Base-by-base conservation (phyloP, 495 filamentous ascomycete species). In the Thozetella sp. region DNA sequence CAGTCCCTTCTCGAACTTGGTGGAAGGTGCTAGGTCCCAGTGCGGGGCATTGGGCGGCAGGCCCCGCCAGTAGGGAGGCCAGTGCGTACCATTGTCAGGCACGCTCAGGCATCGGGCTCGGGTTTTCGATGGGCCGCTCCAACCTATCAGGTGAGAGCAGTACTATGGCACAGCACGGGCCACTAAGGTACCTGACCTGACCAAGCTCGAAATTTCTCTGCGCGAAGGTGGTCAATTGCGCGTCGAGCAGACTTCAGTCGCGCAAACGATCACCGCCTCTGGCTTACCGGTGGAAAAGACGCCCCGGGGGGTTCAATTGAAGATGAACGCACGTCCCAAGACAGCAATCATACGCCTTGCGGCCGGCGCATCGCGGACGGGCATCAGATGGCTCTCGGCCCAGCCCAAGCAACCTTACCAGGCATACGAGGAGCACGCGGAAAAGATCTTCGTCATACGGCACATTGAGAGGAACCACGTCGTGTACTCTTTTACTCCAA, bases 381-480 rank as follows among this genome's bases (percentile, higher is more conserved):
- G 43, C 43, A n/a, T 48, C 4, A 10, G 43, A 48, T 48, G 43
- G 43, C 43, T 48, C 43, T 9, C 43, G 43, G n/a, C 43, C 9
- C 12, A 48, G 43, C 43, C 43, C 43, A 48, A 48, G 43, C 12
- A 48, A n/a, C 11, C 12, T 15, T 48, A 13, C 43, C 6, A 9
- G 3, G 11, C 43, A 15, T 48, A 48, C n/a, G n/a, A 48, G 9
- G 43, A 48, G n/a, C 74, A 87, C 78, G 72, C 76, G 58, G 72
- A 78, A 68, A 80, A 90, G 67, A 90, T 99, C 76, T 99, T 86
- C 76, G 81, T 92, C 70, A 97, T 89, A 76, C 83, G 83, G 72
- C 88, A 99, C 73, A 80, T 93, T 58, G 80, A 88, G 59, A 90
- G 89, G 34, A 91, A 93, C 55, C 88, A 94, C 72, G 87, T 95